phyloP scores from a whole-genome alignment of 306 rosid genomes.

The Hippophae tibetana region DNA sequence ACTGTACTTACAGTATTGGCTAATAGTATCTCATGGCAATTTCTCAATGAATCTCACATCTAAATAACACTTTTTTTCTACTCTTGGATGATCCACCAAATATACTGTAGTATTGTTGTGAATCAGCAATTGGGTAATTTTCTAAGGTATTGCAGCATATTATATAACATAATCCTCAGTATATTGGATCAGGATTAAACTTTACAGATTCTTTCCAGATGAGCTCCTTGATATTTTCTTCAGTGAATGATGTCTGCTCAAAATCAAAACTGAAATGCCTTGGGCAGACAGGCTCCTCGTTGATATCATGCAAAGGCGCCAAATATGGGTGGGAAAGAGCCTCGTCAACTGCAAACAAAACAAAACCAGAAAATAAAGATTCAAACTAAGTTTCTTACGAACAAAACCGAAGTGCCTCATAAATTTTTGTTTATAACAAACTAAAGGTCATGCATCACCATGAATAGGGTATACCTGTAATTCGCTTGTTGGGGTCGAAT shows the following conservation, averaged over 20 bases:
- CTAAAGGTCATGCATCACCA: conserved; percentile 4
- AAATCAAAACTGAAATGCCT: conserved; percentile 81
- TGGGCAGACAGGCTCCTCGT: conserved; percentile 80
- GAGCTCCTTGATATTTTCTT: conserved; percentile 91
- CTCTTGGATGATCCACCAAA: too few relatives aligned
- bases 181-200: conserved; percentile 72
- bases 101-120: conserved; percentile 4
- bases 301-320: conserved; percentile 90
- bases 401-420: background rate
- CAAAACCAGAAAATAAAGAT: background rate
- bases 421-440: background rate
- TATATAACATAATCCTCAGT: conserved; percentile 30
- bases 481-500: conserved; percentile 86
- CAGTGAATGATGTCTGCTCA: conserved; percentile 83
- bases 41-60: too few relatives aligned
- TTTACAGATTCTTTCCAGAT: conserved; percentile 78
- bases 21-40: too few relatives aligned
- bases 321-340: conserved; percentile 88
- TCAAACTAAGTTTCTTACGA: too few relatives aligned
- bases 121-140: conserved; percentile 22
- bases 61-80: too few relatives aligned
- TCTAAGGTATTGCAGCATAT: conserved; percentile 26
- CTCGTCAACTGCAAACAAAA: conserved; percentile 69
- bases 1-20: too few relatives aligned
- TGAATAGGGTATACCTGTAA: conserved; percentile 51